phyloP scores from a whole-genome alignment of 2,329 filamentous ascomycete genomes.

The Ophiocordyceps camponoti-saundersi region DNA sequence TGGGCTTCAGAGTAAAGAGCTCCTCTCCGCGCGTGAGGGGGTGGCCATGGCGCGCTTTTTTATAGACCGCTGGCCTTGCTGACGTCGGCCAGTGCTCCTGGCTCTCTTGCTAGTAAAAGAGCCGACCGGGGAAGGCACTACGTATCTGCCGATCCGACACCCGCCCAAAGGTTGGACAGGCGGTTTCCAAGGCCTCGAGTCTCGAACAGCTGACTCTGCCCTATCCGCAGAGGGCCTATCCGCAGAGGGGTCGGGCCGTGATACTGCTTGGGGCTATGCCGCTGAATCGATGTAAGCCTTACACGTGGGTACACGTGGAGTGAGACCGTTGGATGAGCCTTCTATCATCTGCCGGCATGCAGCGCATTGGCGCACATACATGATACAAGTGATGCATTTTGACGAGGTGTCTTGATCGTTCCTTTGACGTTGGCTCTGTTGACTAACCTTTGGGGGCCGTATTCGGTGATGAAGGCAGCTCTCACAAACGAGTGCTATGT shows the following conservation, averaged over 20 bases:
- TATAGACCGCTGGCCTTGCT: not conserved
- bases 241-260: not conserved
- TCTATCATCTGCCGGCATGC: not conserved
- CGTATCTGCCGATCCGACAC: not conserved
- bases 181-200: too few species aligned
- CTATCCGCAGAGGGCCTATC: too few species aligned
- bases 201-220: too few species aligned
- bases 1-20: not conserved
- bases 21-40: not conserved
- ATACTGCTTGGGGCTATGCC: not conserved
- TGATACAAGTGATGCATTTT: not conserved
- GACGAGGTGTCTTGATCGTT: not conserved
- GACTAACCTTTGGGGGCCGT: too few species aligned
- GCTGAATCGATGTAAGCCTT: not conserved
- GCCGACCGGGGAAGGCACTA: not conserved
- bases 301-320: not conserved
- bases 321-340: not conserved
- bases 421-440: too few species aligned
- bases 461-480: too few species aligned
- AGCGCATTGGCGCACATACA: not conserved
- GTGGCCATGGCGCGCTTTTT: not conserved
- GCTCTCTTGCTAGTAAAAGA: not conserved
- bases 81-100: not conserved
- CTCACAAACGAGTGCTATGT: too few species aligned
- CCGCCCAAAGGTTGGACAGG: too few species aligned